Conservation (phyloP, 805 yeast genomes). For the Candida verbasci region DNA sequence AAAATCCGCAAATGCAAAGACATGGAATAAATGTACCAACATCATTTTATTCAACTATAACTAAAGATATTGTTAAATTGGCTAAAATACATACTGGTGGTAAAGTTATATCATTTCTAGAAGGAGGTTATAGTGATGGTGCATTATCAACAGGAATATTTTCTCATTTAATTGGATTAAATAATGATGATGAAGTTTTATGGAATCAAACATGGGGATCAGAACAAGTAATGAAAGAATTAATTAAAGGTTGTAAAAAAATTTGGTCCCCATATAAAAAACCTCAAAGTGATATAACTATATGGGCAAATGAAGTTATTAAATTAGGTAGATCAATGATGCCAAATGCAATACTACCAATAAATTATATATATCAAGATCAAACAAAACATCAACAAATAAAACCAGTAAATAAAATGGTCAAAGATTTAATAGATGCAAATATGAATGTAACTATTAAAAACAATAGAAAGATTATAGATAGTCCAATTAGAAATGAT, state of each 20-base stretch:
- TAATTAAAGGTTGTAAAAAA: slow-evolving; percentile 63
- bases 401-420: slow-evolving; percentile 24
- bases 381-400: slow-evolving; percentile 10
- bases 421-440: slow-evolving; percentile 23
- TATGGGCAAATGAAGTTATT: slow-evolving; percentile 64
- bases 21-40: slow-evolving; percentile 82
- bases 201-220: slow-evolving; percentile 70
- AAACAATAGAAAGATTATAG: background rate
- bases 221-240: slow-evolving; percentile 56
- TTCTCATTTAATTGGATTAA: slow-evolving; percentile 72
- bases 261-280: slow-evolving; percentile 58
- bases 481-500: slow-evolving; percentile 20
- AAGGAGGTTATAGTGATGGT: slow-evolving; percentile 85
- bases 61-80: slow-evolving; percentile 65
- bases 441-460: slow-evolving; percentile 7
- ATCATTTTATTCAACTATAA: slow-evolving; percentile 66
- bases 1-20: slow-evolving; percentile 79
- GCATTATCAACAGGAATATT: slow-evolving; percentile 77
- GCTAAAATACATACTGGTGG: slow-evolving; percentile 62
- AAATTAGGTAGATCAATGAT: slow-evolving; percentile 59
- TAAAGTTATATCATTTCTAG: slow-evolving; percentile 62
- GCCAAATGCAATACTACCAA: slow-evolving; percentile 44
- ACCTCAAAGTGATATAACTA: slow-evolving; percentile 47
- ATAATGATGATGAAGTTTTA: slow-evolving; percentile 34
- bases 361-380: slow-evolving; percentile 29